phyloP scores from a whole-genome alignment of 2,329 filamentous ascomycete species.

The Alternaria sp. region DNA sequence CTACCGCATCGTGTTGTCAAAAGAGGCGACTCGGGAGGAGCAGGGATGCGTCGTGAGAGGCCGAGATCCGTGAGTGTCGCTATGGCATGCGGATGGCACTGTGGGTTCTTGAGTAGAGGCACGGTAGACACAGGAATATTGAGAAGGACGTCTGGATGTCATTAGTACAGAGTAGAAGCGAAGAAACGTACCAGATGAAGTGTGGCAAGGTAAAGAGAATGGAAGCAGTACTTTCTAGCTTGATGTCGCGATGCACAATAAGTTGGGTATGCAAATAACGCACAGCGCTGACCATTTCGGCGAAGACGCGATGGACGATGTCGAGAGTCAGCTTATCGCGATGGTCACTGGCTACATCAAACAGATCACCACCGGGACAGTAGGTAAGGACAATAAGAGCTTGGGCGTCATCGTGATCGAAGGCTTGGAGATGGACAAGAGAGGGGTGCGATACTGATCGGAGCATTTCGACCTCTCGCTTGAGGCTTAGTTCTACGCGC shows the following conservation, averaged over 20 bases:
- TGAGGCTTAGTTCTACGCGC: constrained; percentile 89
- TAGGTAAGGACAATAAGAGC: constrained; percentile 89
- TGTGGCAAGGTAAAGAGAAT: constrained; percentile 16
- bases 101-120: constrained; percentile 69
- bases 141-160: constrained; percentile 78
- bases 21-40: constrained; percentile 76
- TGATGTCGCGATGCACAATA: constrained; percentile 97
- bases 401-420: constrained; percentile 81
- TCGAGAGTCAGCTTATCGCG: constrained; percentile 69
- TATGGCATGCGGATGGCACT: constrained; percentile 78
- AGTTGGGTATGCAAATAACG: constrained; percentile 81
- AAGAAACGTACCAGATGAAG: constrained; percentile 26
- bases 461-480: constrained; percentile 94
- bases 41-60: constrained; percentile 80
- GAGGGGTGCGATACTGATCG: constrained; percentile 87
- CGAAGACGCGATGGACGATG: constrained; percentile 83
- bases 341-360: constrained; percentile 83
- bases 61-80: constrained; percentile 91
- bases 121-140: constrained; percentile 77
- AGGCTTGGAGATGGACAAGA: constrained; percentile 88
- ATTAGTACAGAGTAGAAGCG: constrained; percentile 37
- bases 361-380: constrained; percentile 92
- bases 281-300: constrained; percentile 85
- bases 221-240: constrained; percentile 82
- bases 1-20: constrained; percentile 94